Evolutionary conservation across 163 green algal species (phyloP).

Genomic region (Prototheca stagnorum): DNA sequence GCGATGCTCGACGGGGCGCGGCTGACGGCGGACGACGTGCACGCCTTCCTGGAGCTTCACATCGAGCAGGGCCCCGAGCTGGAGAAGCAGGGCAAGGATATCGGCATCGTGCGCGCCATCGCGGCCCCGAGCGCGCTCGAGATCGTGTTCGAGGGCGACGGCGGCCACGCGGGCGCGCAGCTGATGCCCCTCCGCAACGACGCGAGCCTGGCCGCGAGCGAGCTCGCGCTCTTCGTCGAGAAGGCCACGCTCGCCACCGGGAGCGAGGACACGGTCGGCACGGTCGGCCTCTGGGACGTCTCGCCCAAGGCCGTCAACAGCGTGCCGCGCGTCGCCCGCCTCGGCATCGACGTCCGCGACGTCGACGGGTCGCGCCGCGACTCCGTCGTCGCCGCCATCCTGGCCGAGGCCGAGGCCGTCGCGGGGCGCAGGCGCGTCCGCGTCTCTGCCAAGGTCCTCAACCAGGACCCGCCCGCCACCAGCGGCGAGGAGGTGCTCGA

Average conservation of each 20-base stretch:
- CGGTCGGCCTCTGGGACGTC: conserved; percentile 49
- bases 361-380: conserved; percentile 60
- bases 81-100: conserved; percentile 39
- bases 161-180: conserved; percentile 76
- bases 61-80: conserved; percentile 71
- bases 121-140: conserved; percentile 70
- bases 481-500: conserved; percentile 40
- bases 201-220: conserved; percentile 63
- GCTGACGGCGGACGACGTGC: conserved; percentile 14
- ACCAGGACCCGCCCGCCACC: conserved; percentile 69
- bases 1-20: conserved; percentile 30
- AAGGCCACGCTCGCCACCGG: conserved; percentile 36
- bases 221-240: conserved; percentile 78
- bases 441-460: conserved; percentile 38
- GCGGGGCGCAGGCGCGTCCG: conserved; percentile 43
- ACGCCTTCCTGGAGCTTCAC: conserved; percentile 90
- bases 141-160: conserved; percentile 60
- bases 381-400: conserved; percentile 36
- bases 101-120: conserved; percentile 89
- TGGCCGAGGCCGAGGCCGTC: conserved; percentile 31
- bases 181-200: conserved; percentile 76
- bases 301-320: conserved; percentile 76
- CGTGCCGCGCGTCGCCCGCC: conserved; percentile 6
- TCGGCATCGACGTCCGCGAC: conserved; percentile 71
- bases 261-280: conserved; percentile 25